Conservation (phyloP, 805 yeast genomes). For the Kregervanrija delftensis region DNA sequence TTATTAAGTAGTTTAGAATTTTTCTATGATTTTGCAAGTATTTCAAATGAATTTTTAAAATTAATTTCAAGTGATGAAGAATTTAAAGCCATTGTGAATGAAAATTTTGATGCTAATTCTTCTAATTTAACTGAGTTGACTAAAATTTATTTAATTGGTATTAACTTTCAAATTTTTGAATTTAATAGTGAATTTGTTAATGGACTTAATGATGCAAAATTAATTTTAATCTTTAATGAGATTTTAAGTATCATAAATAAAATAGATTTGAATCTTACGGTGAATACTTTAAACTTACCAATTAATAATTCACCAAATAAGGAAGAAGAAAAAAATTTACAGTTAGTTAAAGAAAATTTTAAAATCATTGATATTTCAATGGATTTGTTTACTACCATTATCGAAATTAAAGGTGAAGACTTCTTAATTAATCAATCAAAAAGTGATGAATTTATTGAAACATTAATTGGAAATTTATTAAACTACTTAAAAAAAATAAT, state of each 20-base stretch:
- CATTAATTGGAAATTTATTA: conserved; percentile 12
- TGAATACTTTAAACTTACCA: conserved; percentile 10
- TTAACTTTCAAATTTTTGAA: conserved; percentile 27
- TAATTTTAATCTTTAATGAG: conserved; percentile 1
- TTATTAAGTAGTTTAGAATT: conserved; percentile 18
- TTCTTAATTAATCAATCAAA: conserved; percentile 2
- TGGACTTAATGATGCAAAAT: conserved; percentile 9
- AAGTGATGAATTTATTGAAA: conserved; percentile 18
- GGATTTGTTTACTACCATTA: conserved; percentile 69
- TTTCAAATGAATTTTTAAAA: conserved; percentile 22
- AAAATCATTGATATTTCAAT: conserved; percentile 64
- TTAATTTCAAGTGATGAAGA: conserved; percentile 13
- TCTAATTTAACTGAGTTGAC: conserved; percentile 11
- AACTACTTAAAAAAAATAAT: conserved; percentile 34
- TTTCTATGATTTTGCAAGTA: conserved; percentile 25
- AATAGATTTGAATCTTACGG: conserved; percentile 10
- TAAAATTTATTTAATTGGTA: conserved; percentile 22
- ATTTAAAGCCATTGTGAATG: background rate
- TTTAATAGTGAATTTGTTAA: conserved; percentile 14
- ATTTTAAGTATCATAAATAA: conserved; percentile 20
- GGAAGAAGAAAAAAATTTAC: conserved; percentile 28
- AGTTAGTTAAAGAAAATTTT: conserved; percentile 42
- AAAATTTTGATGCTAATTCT: background rate
- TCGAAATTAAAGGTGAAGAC: conserved; percentile 42
- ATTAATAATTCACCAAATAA: conserved; percentile 6